phyloP scores from a whole-genome alignment of 257 asterid species.

The Solanum clarkiae region DNA sequence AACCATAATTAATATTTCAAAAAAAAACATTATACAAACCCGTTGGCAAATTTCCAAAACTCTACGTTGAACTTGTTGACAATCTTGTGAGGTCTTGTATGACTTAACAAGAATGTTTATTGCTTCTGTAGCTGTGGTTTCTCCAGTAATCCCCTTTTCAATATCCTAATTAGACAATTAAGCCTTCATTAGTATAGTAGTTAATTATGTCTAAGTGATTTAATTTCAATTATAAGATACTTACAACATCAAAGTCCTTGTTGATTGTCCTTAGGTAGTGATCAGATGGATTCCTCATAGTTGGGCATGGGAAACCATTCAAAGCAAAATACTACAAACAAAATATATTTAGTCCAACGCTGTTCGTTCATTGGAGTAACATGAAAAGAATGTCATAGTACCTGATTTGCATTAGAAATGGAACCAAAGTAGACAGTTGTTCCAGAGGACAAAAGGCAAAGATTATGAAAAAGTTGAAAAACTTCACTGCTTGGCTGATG shows the following conservation, averaged over 20 bases:
- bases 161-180: conserved; percentile 26
- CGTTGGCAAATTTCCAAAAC: conserved; percentile 19
- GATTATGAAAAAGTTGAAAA: conserved; percentile 41
- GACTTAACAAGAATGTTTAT: conserved; percentile 29
- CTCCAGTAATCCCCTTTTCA: conserved; percentile 34
- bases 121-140: conserved; percentile 19
- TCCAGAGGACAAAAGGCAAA: conserved; percentile 46
- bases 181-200: background rate
- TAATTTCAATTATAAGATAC: background rate
- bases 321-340: conserved; percentile 26
- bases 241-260: conserved; percentile 45
- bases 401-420: conserved; percentile 29
- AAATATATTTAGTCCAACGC: background rate
- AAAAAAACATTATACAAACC: conserved; percentile 3
- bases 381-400: background rate
- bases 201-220: background rate
- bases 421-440: conserved; percentile 41
- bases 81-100: conserved; percentile 32
- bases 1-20: too few relatives aligned
- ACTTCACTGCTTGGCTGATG: conserved; percentile 54
- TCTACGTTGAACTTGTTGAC: conserved; percentile 22
- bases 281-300: conserved; percentile 53
- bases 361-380: background rate
- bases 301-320: conserved; percentile 55
- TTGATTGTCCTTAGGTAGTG: conserved; percentile 50